Base-by-base conservation (phyloP, 768 basidiomycete species). In the Leccinum obscurum region DNA sequence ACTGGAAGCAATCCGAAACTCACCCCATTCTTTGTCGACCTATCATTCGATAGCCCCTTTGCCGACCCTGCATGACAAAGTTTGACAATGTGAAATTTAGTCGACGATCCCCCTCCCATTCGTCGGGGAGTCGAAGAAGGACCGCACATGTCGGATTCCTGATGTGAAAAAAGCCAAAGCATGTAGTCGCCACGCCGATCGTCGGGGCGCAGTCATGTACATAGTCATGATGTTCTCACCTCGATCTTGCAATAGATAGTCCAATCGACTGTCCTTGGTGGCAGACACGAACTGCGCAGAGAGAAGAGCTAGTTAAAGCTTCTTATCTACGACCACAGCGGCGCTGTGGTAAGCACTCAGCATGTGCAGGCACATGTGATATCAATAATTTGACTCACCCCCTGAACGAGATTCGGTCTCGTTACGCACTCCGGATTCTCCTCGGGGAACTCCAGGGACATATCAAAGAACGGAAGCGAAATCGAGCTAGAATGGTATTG, bases 361-460 rank as follows among this genome's bases (percentile, higher is more conserved):
- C 15, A 15, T 37, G 6, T 37, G 37, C 39, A 17, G 39, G 17
- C 41, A 20, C n/a, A 20, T 2, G 41, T 44, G 41, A 44, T 44
- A 7, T 11, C 1, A 9, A n/a, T 10, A 20, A 46, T 20, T 46
- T n/a, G 10, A 20, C 44, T 46, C 44, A 6, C 20, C n/a, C 4
- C 10, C 17, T 20, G 6, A 46, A 46, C 20, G 10, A 6, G 44
- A 46, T 9, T 44, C n/a, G 41, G 39, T 41, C 41, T 44, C n/a
- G 17, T 44, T 44, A 44, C 26, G 26, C 49, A 28, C 49, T 30
- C 28, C 50, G n/a, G 8, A 17, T 62, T 62, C 51, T 54, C 62
- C 60, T 63, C 62, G 60, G 60, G 61, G 20, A 32, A 56, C n/a
- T 13, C 9, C 34, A 34, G 26, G 15, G 44, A 4, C 58, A 32